Base-by-base conservation (phyloP, 345 rosid genomes). In the Lepidium aucheri region DNA sequence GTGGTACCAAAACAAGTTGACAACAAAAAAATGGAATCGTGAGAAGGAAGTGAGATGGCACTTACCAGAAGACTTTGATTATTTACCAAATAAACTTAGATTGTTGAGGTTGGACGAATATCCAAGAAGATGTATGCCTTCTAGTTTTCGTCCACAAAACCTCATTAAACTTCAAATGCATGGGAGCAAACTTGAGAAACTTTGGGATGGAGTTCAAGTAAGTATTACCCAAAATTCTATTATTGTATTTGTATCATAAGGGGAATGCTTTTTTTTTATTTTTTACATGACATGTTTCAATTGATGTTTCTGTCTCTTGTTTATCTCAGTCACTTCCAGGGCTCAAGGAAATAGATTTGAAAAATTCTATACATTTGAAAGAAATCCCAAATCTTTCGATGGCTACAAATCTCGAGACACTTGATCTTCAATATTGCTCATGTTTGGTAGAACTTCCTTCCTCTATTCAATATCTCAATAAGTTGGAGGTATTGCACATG, bases 361-460 rank as follows among this genome's bases (percentile, higher is more conserved):
- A 22, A 3, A 0, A 15, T 1, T 74, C 60, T 7, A 4, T 7
- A 20, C 15, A 57, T 12, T 30, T 77, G 33, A 46, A 9, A 0
- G 35, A 15, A 52, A 60, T 70, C 28, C 50, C 67, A 36, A 47
- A 74, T 38, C 49, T 65, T 5, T 35, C 39, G 59, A 17, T 35
- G 38, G 38, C 38, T 3, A 35, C 12, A 10, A 35, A 35, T 35
- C 38, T 35, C 38, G 10, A 35, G 38, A 35, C 38, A 35, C 12
- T 35, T 35, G 38, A 35, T 35, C 38, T 35, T 8, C 11, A 15
- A 8, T 24, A 36, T 0, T 77, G 81, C 55, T 13, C 4, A 9
- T 53, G 47, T 24, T 26, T 72, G 45, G 32, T n/a, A 20, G 46
- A 46, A 18, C 50, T 65, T 65, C 59, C 53, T 1, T 50, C 20